Conservation (phyloP, 108 stramenopile species). For the Nitzschia putrida region DNA sequence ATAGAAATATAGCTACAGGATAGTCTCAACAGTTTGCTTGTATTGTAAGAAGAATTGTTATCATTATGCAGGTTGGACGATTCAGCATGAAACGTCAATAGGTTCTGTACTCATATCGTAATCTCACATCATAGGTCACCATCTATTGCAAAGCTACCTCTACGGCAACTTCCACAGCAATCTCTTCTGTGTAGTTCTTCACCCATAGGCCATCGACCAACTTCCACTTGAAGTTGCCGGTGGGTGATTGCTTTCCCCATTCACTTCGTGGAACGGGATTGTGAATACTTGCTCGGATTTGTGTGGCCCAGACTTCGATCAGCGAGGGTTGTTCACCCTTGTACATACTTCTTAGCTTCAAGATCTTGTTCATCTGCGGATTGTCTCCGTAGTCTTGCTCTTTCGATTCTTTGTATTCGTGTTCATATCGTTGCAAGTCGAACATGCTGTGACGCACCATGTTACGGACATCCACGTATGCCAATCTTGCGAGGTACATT, state of each 20-base stretch:
- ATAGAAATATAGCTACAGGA: no score
- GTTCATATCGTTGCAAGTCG: constrained; percentile 32
- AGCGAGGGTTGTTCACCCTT: constrained; percentile 24
- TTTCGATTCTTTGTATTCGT: constrained; percentile 41
- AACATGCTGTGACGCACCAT: constrained; percentile 46
- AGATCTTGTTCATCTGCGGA: constrained; percentile 1
- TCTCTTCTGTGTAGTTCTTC: constrained; percentile 40
- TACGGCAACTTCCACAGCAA: background rate
- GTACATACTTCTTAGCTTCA: constrained; percentile 20
- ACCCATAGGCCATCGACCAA: constrained; percentile 58
- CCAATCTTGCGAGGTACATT: constrained; percentile 53
- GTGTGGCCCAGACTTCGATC: constrained; percentile 44
- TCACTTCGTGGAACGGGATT: constrained; percentile 54
- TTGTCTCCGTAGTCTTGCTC: constrained; percentile 31
- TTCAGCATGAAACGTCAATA: no score
- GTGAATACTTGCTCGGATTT: constrained; percentile 51
- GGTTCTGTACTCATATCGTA: no score
- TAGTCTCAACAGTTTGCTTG: no score
- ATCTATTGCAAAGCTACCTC: no score
- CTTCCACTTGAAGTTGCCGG: constrained; percentile 48
- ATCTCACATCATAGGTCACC: no score
- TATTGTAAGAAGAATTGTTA: no score
- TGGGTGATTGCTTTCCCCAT: constrained; percentile 41
- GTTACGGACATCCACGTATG: constrained; percentile 53
- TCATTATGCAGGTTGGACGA: no score